A percentile compares a stretch with the other conserved stretches of the same genome.
Conservation (phyloP, 495 filamentous ascomycete species). For the Stereocaulon alpinum region DNA sequence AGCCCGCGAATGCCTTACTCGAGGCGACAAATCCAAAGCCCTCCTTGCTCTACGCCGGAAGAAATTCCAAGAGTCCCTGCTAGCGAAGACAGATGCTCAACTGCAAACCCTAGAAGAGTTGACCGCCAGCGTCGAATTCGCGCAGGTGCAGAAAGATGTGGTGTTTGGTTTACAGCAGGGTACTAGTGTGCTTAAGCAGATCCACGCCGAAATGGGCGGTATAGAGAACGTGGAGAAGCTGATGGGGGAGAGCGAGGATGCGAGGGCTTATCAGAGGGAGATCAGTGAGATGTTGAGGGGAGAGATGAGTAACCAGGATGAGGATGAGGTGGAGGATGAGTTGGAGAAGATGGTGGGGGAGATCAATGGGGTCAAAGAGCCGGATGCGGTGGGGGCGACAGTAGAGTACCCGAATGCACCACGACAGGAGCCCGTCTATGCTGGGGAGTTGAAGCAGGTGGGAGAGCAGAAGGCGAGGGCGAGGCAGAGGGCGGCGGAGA, state of each 20-base stretch:
- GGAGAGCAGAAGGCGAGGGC: slow-evolving; percentile 30
- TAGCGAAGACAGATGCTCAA: slow-evolving; percentile 83
- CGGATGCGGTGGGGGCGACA: slow-evolving; percentile 25
- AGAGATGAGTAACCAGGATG: slow-evolving; percentile 79
- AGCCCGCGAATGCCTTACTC: slow-evolving; percentile 67
- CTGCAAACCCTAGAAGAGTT: slow-evolving; percentile 80
- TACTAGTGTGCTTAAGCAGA: slow-evolving; percentile 77
- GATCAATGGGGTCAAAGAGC: slow-evolving; percentile 34
- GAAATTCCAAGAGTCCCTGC: slow-evolving; percentile 90
- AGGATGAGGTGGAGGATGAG: slow-evolving; percentile 96
- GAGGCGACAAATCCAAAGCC: slow-evolving; percentile 66
- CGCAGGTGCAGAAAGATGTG: slow-evolving; percentile 90
- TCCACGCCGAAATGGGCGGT: slow-evolving; percentile 92
- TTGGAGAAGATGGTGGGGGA: slow-evolving; percentile 69
- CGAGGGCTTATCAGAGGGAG: slow-evolving; percentile 81
- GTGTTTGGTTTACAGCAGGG: slow-evolving; percentile 87
- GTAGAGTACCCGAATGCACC: slow-evolving; percentile 51
- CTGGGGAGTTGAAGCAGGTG: slow-evolving; percentile 25
- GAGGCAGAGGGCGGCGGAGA: slow-evolving; percentile 33
- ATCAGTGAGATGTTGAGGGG: slow-evolving; percentile 83
- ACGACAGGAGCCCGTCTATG: slow-evolving; percentile 26
- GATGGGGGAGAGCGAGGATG: slow-evolving; percentile 84
- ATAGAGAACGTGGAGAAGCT: slow-evolving; percentile 86
- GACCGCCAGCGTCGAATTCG: slow-evolving; percentile 78
- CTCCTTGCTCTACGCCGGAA: slow-evolving; percentile 85